Evolutionary conservation across 805 yeast species (phyloP).

Genomic region (Myxozyma geophila): DNA sequence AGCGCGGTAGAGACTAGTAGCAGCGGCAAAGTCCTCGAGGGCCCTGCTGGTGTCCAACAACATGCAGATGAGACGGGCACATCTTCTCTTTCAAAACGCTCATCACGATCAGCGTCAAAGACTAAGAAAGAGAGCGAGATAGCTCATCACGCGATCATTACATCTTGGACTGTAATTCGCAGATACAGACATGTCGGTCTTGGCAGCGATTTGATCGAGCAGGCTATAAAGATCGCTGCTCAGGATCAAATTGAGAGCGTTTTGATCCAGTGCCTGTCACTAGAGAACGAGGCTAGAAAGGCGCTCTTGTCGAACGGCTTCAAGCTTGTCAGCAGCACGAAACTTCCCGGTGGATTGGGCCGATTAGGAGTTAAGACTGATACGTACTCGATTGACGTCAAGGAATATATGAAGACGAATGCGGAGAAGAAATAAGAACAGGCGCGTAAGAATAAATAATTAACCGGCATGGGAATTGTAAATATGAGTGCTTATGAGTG

Average conservation of each 20-base stretch:
- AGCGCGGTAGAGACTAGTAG: constrained; percentile 2
- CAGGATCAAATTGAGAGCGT: constrained; percentile 18
- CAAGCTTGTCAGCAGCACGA: constrained; percentile 12
- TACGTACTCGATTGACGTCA: constrained; percentile 25
- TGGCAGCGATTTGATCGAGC: constrained; percentile 33
- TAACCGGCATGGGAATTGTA: too few species aligned
- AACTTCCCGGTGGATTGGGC: constrained; percentile 29
- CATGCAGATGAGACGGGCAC: not conserved
- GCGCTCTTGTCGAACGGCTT: constrained; percentile 19
- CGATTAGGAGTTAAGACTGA: constrained; percentile 28
- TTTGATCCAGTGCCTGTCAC: constrained; percentile 28
- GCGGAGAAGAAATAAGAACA: not conserved
- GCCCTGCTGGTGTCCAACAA: not conserved
- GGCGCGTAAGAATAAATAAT: too few species aligned
- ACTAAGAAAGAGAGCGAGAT: not conserved
- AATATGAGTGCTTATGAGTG: too few species aligned
- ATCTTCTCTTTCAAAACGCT: not conserved
- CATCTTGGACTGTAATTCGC: constrained; percentile 37
- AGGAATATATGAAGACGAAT: constrained; percentile 2
- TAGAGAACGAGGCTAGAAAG: constrained; percentile 26
- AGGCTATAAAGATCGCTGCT: constrained; percentile 21
- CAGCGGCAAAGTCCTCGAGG: constrained; percentile 7
- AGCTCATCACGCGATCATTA: constrained; percentile 25
- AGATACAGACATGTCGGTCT: constrained; percentile 38
- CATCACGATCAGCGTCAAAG: not conserved